Conservation (phyloP, 805 yeast species). For the Debaryomyces castellii region DNA sequence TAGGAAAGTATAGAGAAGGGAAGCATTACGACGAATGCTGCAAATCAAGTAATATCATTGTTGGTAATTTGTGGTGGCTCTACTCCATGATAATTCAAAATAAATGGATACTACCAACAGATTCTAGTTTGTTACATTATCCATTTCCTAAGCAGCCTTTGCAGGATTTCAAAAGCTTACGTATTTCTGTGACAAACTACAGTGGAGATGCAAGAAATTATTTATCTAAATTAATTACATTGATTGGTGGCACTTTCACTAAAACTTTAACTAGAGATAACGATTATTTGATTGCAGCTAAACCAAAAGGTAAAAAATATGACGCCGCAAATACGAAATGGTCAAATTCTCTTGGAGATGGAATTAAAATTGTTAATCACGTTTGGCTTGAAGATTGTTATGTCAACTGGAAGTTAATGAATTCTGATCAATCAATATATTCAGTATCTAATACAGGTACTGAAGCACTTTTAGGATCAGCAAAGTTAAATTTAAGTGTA, state of each 20-base stretch:
- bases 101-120: constrained; percentile 55
- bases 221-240: constrained; percentile 57
- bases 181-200: constrained; percentile 73
- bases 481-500: constrained; percentile 42
- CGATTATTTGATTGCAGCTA: constrained; percentile 71
- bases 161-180: constrained; percentile 51
- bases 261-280: constrained; percentile 62
- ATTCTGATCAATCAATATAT: constrained; percentile 48
- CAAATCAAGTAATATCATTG: constrained; percentile 37
- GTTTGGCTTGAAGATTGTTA: constrained; percentile 87
- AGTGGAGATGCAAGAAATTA: constrained; percentile 82
- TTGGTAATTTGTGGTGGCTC: constrained; percentile 76
- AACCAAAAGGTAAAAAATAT: constrained; percentile 69
- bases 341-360: constrained; percentile 30
- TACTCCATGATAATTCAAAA: constrained; percentile 60
- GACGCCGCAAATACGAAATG: constrained; percentile 66
- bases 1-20: constrained; percentile 66
- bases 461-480: constrained; percentile 52
- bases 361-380: constrained; percentile 66
- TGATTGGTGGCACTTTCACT: constrained; percentile 78
- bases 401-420: constrained; percentile 53
- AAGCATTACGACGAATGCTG: constrained; percentile 50
- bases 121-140: constrained; percentile 59
- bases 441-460: constrained; percentile 43
- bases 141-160: constrained; percentile 61